Percentiles rank a stretch among this genome's conserved stretches.
These are phyloP conservation scores for Pleurotus ostreatus DNA, from an alignment of 768 basidiomycete genomes.

Conservation along the genomic window DNA sequence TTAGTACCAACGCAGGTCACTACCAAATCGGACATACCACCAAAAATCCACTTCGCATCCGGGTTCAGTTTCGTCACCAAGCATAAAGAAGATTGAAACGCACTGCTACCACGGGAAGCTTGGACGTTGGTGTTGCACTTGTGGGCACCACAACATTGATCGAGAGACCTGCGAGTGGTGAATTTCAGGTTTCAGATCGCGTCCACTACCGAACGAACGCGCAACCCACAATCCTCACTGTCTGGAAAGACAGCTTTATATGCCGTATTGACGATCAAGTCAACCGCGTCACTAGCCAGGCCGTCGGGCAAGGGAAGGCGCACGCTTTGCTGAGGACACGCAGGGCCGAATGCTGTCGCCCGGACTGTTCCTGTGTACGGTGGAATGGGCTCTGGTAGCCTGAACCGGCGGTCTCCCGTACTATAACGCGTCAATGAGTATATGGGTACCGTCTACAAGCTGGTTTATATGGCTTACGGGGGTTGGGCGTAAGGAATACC, in stretches of 20 bases:
- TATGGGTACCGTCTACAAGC: neutral
- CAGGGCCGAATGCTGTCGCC: constrained; percentile 26
- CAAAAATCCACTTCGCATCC: constrained; percentile 43
- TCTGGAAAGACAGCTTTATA: constrained; percentile 25
- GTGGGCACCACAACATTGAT: constrained; percentile 49
- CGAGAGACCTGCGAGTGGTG: neutral
- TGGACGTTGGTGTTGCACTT: constrained; percentile 31
- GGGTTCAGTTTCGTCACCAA: neutral
- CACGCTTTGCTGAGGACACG: constrained; percentile 40
- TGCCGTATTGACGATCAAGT: constrained; percentile 28
- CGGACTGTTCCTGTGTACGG: constrained; percentile 23
- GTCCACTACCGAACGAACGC: too few relatives aligned
- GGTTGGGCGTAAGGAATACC: constrained; percentile 55
- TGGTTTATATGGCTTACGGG: constrained; percentile 32
- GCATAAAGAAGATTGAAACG: constrained; percentile 15
- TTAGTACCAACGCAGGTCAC: too few relatives aligned
- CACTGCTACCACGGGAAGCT: constrained; percentile 53
- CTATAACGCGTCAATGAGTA: neutral
- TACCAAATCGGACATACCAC: constrained; percentile 24
- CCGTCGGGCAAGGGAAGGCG: constrained; percentile 30
- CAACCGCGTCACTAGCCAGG: constrained; percentile 27
- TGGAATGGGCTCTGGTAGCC: constrained; percentile 23
- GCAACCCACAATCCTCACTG: constrained; percentile 42
- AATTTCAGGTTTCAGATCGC: neutral
- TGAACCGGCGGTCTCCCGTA: constrained; percentile 13